A percentile compares a stretch with the other conserved stretches of the same genome.
These are phyloP conservation scores for Cyclaneusma minus DNA, from an alignment of 2,329 filamentous ascomycete genomes.

Conservation along the genomic window DNA sequence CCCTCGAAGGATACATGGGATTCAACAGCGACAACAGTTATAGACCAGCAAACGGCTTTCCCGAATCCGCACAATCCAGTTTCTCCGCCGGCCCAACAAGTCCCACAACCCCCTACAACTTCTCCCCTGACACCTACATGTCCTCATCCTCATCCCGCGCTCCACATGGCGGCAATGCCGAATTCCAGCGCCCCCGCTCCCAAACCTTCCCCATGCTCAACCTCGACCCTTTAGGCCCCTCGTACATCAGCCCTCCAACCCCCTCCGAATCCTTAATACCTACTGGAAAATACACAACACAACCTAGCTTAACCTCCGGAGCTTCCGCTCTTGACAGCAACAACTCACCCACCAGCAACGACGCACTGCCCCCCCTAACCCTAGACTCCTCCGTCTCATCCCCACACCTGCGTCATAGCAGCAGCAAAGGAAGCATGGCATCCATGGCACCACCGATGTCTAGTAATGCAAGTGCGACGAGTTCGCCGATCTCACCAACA, in stretches of 20 bases:
- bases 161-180: constrained; percentile 23
- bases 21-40: constrained; percentile 37
- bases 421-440: constrained; percentile 32
- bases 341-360: constrained; percentile 25
- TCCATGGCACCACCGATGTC: constrained; percentile 22
- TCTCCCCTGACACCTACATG: constrained; percentile 60
- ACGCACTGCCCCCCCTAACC: constrained; percentile 21
- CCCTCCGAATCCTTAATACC: constrained; percentile 37
- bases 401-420: constrained; percentile 32
- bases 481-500: constrained; percentile 46
- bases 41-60: constrained; percentile 48
- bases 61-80: constrained; percentile 45
- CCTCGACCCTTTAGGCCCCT: constrained; percentile 34
- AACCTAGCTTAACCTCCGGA: too few relatives aligned
- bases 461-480: constrained; percentile 7
- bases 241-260: constrained; percentile 29
- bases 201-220: constrained; percentile 71
- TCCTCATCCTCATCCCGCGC: constrained; percentile 33
- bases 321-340: too few relatives aligned
- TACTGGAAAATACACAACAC: constrained; percentile 29
- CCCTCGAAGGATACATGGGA: constrained; percentile 40
- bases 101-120: constrained; percentile 57
- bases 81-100: constrained; percentile 61
- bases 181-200: constrained; percentile 64
- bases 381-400: constrained; percentile 23